Evolutionary conservation across 2,329 filamentous ascomycete species (phyloP).

Genomic region (Anthostomella pinea): DNA sequence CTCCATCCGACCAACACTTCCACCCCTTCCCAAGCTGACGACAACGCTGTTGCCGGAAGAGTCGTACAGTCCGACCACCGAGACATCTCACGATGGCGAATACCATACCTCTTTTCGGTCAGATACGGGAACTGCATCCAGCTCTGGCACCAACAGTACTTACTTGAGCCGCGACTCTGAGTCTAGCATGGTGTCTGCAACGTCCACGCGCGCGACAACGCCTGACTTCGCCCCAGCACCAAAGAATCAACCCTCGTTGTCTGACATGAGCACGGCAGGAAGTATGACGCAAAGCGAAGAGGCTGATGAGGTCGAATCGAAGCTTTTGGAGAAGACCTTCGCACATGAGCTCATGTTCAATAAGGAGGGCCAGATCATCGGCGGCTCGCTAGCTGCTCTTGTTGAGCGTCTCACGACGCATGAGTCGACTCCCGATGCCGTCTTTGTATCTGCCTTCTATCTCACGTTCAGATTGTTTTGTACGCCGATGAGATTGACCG

Average conservation of each 20-base stretch:
- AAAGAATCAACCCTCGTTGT: conserved; percentile 59
- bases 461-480: conserved; percentile 94
- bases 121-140: conserved; percentile 72
- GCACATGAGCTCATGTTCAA: conserved; percentile 90
- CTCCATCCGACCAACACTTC: conserved; percentile 47
- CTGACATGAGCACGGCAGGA: conserved; percentile 64
- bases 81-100: conserved; percentile 47
- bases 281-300: conserved; percentile 71
- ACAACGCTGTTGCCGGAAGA: conserved; percentile 48
- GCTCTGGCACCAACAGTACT: conserved; percentile 74
- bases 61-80: conserved; percentile 47
- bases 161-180: conserved; percentile 80
- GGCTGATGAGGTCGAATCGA: conserved; percentile 73
- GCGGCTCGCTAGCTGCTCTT: conserved; percentile 83
- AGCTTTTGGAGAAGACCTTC: conserved; percentile 86
- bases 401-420: conserved; percentile 94
- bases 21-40: conserved; percentile 56
- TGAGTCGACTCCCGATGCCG: conserved; percentile 85
- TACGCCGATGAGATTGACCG: conserved; percentile 72
- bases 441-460: conserved; percentile 93
- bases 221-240: conserved; percentile 63
- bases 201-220: conserved; percentile 84
- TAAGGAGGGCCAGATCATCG: conserved; percentile 92
- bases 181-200: conserved; percentile 73
- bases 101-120: conserved; percentile 53